phyloP scores from a whole-genome alignment of 208 protist species.

The Trypanosomatidae sp. region DNA sequence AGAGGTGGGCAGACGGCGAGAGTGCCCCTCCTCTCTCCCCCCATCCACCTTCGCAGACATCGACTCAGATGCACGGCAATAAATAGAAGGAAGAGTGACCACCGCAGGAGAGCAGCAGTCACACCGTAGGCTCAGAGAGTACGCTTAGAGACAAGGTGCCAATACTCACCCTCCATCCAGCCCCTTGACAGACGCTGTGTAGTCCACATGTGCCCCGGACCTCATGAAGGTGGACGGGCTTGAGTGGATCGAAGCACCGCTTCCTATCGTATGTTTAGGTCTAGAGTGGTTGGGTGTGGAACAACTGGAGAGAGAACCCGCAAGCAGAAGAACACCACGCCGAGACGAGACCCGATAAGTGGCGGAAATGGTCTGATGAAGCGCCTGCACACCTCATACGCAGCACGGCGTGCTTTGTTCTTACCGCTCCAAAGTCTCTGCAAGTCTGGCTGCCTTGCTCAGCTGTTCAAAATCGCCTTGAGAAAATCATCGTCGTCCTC shows the following conservation, averaged over 20 bases:
- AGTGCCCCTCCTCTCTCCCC: neutral
- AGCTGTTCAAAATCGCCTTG: conserved; percentile 65
- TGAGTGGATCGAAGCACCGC: neutral
- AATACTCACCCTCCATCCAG: neutral
- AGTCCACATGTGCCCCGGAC: neutral
- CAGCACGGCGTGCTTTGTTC: neutral
- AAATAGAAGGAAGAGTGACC: neutral
- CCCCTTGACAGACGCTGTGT: neutral
- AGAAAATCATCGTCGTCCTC: conserved; percentile 64
- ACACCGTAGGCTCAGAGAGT: neutral
- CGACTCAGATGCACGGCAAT: neutral
- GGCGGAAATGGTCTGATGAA: neutral
- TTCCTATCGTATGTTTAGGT: neutral
- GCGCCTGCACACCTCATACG: neutral
- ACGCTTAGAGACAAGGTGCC: neutral
- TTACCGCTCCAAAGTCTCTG: neutral
- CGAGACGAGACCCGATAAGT: neutral
- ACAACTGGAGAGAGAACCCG: neutral
- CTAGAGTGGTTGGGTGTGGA: neutral
- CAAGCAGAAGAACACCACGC: neutral
- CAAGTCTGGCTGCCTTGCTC: conserved; percentile 1
- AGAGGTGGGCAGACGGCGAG: neutral
- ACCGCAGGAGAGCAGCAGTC: neutral
- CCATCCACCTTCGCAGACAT: neutral
- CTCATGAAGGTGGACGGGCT: neutral